A percentile compares a stretch with the other conserved stretches of the same genome.
Conservation (phyloP, 805 yeast species). For the Candida nemodendra region DNA sequence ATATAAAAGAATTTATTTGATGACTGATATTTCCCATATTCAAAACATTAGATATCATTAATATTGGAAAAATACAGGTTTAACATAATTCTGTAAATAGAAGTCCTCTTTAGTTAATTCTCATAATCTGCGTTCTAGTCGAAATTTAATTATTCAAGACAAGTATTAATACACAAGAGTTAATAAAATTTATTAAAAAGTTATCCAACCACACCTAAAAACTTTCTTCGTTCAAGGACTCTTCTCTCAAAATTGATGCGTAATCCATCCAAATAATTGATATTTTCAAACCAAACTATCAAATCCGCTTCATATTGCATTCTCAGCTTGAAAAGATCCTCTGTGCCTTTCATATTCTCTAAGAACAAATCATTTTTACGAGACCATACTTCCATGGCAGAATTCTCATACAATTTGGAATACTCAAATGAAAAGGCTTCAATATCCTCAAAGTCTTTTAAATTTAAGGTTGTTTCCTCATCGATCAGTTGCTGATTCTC, state of each 20-base stretch:
- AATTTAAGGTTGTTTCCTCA: slow-evolving; percentile 35
- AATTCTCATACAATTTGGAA: slow-evolving; percentile 36
- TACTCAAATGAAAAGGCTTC: slow-evolving; percentile 51
- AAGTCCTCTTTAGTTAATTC: too few species aligned
- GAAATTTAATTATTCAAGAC: too few species aligned
- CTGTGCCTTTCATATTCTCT: slow-evolving; percentile 2
- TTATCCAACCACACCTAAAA: too few species aligned
- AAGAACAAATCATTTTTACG: slow-evolving; percentile 33
- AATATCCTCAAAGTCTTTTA: slow-evolving; percentile 50
- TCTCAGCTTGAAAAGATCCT: slow-evolving; percentile 1
- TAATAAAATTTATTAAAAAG: too few species aligned
- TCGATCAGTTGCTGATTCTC: slow-evolving; percentile 19
- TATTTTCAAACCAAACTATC: slow-evolving; percentile 27
- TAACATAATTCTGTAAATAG: too few species aligned
- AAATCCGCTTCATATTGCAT: slow-evolving; percentile 20
- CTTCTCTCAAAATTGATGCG: slow-evolving; percentile 16
- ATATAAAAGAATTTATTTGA: too few species aligned
- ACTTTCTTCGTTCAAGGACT: slow-evolving; percentile 5
- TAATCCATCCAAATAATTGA: slow-evolving; percentile 30
- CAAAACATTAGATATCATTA: too few species aligned
- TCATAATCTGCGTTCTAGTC: too few species aligned
- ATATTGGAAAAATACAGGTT: too few species aligned
- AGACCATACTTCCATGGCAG: slow-evolving; percentile 39
- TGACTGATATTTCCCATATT: too few species aligned
- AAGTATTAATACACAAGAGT: too few species aligned